phyloP scores from a whole-genome alignment of 306 rosid genomes.

The Cucurbita argyrosperma region DNA sequence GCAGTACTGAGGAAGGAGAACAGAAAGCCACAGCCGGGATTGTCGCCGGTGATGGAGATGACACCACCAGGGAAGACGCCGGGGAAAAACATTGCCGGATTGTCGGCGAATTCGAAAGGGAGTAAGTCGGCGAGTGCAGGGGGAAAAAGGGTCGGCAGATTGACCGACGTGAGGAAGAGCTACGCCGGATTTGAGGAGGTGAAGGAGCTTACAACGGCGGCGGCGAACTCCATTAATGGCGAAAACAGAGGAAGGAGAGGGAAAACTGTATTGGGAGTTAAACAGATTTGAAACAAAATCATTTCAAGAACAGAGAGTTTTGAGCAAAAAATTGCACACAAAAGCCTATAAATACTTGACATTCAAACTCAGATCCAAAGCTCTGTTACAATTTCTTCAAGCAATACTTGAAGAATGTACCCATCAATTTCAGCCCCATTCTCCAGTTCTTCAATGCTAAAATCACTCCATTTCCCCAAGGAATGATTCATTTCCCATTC shows the following conservation, averaged over 20 bases:
- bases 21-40: slow-evolving; percentile 29
- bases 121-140: slow-evolving; percentile 62
- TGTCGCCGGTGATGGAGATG: slow-evolving; percentile 34
- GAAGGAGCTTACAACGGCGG: slow-evolving; percentile 41
- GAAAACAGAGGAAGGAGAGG: slow-evolving; percentile 39
- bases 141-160: slow-evolving; percentile 38
- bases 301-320: neutral
- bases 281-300: slow-evolving; percentile 26
- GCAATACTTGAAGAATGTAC: slow-evolving; percentile 41
- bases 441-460: slow-evolving; percentile 61
- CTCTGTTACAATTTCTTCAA: slow-evolving; percentile 56
- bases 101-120: slow-evolving; percentile 49
- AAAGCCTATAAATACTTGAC: neutral
- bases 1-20: slow-evolving; percentile 66
- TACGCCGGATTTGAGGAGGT: slow-evolving; percentile 59
- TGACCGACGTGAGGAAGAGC: slow-evolving; percentile 58
- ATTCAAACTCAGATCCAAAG: neutral
- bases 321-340: neutral
- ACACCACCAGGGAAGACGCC: slow-evolving; percentile 54
- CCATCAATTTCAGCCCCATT: slow-evolving; percentile 39
- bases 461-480: slow-evolving; percentile 61
- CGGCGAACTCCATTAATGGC: slow-evolving; percentile 48
- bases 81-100: slow-evolving; percentile 20
- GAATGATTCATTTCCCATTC: slow-evolving; percentile 81
- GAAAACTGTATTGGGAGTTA: slow-evolving; percentile 31